Evolutionary conservation across 2,329 filamentous ascomycete species (phyloP), one percentile per base, ranked within the genome.

Genomic region (Mycogone perniciosa): DNA sequence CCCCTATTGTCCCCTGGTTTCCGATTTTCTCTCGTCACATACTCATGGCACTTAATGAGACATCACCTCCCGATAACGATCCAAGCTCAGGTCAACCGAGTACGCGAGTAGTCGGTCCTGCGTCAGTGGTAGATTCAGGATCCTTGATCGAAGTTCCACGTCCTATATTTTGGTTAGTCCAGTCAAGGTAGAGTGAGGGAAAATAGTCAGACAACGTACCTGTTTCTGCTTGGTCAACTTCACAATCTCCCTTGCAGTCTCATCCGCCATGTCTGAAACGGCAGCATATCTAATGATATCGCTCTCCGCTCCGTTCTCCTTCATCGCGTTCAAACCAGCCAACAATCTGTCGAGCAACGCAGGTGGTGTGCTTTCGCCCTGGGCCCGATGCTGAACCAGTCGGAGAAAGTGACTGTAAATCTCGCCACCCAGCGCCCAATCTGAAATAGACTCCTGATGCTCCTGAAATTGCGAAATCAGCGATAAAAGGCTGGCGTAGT

Each of bases 341-440:
- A 82, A 64, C n/a, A 86, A 64, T 52, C 73, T 77, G 39, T 82
- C 79, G 26, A 85, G 69, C 6, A 81, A 66, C 41, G 68, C 62
- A 27, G 74, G 66, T 9, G 76, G 64, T 2, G 71, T 65, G 11
- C 55, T 59, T 55, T 75, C 70, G 31, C 66, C 66, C 54, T 68
- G 69, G 56, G 67, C 71, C 35, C 71, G 68, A 27, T 68, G 63
- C 49, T 73, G 67, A 54, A 82, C 60, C 20, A 85, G 64, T 42
- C 71, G 65, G 40, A 85, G 67, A 67, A 84, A 84, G 44, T 80
- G 70, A 56, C 73, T 70, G 65, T 96, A 97, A 27, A 97, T 81
- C 57, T 86, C 83, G 4, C 89, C 92, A 30, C 90, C 91, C 13
- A 81, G 70, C 7, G 82, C 73, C 93, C 93, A 96, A 48, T 85